Percentiles rank a stretch among this genome's conserved stretches.
These are phyloP conservation scores for Babesia sp. DNA, from an alignment of 169 alveolate species.

Conservation along the genomic window DNA sequence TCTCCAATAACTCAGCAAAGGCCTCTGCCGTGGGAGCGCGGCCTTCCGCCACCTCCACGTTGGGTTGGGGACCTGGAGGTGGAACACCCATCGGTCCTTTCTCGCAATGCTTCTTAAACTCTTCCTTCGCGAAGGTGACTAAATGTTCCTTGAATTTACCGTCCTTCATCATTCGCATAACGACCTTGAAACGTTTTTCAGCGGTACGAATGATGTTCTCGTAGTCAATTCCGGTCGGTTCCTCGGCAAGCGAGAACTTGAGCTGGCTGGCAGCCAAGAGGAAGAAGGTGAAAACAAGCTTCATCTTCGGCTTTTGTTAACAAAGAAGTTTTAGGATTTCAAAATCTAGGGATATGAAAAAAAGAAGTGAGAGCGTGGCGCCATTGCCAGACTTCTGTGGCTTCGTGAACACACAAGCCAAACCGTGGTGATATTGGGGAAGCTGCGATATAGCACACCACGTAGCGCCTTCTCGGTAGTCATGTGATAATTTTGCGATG, in stretches of 20 bases:
- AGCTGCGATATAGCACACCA: too few relatives aligned
- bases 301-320: background rate
- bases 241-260: background rate
- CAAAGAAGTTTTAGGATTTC: too few relatives aligned
- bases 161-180: background rate
- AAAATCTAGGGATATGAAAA: too few relatives aligned
- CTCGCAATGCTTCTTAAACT: background rate
- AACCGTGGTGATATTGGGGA: too few relatives aligned
- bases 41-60: background rate
- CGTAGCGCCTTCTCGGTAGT: too few relatives aligned
- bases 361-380: too few relatives aligned
- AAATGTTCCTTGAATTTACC: background rate
- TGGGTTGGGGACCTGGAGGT: background rate
- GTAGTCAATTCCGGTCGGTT: background rate
- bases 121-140: background rate
- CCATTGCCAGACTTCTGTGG: too few relatives aligned
- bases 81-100: background rate
- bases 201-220: background rate
- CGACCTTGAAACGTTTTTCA: background rate
- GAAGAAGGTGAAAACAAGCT: background rate
- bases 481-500: too few relatives aligned
- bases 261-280: background rate
- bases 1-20: background rate
- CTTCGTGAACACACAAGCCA: too few relatives aligned
- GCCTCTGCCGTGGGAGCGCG: background rate